phyloP scores from a whole-genome alignment of 495 filamentous ascomycete genomes.

The Penicillium cinerascens region DNA sequence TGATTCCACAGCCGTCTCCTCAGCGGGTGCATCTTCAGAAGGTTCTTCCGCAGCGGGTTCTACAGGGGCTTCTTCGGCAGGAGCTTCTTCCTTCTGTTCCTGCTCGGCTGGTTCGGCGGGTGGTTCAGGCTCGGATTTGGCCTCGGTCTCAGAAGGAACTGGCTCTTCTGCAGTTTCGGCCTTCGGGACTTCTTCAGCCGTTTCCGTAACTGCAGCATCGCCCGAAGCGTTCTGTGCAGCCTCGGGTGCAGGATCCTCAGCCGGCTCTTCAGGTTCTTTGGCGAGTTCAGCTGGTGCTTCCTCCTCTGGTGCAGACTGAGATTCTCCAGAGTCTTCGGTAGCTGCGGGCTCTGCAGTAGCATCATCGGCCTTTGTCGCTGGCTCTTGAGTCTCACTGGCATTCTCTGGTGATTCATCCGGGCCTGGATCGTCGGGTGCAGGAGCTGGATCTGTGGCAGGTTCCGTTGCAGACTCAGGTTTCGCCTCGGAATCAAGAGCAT shows the following conservation, averaged over 20 bases:
- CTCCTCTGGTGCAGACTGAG: neutral
- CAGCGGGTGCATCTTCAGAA: conserved; percentile 2
- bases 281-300: conserved; percentile 2
- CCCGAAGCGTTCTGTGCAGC: neutral
- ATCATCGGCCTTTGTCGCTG: neutral
- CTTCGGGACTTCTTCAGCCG: neutral
- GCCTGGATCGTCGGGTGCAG: conserved; percentile 6
- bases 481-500: neutral
- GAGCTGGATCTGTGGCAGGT: neutral
- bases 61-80: conserved; percentile 7
- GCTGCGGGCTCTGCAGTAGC: neutral
- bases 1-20: conserved; percentile 8
- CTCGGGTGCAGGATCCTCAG: neutral
- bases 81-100: conserved; percentile 3
- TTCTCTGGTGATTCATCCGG: conserved; percentile 3
- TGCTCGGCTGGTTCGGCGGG: neutral
- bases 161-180: neutral
- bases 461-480: neutral
- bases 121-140: neutral
- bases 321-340: neutral
- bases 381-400: neutral
- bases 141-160: neutral
- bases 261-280: neutral
- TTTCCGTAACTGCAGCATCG: neutral
- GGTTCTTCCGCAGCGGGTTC: conserved; percentile 3